phyloP scores from a whole-genome alignment of 306 rosid species.

The Amphicarpaea edgeworthii region DNA sequence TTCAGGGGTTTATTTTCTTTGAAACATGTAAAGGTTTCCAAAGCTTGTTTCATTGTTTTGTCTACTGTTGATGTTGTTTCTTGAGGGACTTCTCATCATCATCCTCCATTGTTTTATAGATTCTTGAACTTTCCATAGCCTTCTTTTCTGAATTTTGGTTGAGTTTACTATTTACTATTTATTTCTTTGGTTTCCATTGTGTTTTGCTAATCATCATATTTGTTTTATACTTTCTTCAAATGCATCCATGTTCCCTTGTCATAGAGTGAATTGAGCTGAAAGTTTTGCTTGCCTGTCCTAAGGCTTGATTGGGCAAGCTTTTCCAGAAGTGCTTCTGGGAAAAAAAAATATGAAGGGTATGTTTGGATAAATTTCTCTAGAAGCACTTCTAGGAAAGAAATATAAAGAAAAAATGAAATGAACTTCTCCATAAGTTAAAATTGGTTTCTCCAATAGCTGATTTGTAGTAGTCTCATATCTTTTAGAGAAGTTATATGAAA shows the following conservation, averaged over 20 bases:
- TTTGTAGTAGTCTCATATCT: too few species aligned
- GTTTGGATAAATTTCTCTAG: too few species aligned
- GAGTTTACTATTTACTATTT: background rate
- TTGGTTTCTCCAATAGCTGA: too few species aligned
- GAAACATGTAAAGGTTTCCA: background rate
- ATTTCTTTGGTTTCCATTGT: constrained; percentile 24
- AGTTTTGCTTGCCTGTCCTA: background rate
- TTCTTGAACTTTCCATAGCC: background rate
- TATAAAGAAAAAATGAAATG: too few species aligned
- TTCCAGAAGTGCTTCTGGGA: too few species aligned
- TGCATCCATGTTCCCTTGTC: background rate
- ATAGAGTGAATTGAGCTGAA: background rate
- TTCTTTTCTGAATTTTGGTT: background rate
- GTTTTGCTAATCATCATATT: constrained; percentile 1
- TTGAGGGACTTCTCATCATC: background rate
- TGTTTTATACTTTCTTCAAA: constrained; percentile 13
- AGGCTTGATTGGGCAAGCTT: too few species aligned
- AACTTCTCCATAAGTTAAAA: too few species aligned
- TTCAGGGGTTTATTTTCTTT: background rate
- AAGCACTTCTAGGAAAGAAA: too few species aligned
- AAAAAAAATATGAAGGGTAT: too few species aligned
- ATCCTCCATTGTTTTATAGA: background rate
- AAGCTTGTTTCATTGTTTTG: background rate
- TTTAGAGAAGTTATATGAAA: too few species aligned
- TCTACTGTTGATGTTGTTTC: background rate